Evolutionary conservation across 2,329 filamentous ascomycete species (phyloP).

Genomic region (Colletotrichum sp.): DNA sequence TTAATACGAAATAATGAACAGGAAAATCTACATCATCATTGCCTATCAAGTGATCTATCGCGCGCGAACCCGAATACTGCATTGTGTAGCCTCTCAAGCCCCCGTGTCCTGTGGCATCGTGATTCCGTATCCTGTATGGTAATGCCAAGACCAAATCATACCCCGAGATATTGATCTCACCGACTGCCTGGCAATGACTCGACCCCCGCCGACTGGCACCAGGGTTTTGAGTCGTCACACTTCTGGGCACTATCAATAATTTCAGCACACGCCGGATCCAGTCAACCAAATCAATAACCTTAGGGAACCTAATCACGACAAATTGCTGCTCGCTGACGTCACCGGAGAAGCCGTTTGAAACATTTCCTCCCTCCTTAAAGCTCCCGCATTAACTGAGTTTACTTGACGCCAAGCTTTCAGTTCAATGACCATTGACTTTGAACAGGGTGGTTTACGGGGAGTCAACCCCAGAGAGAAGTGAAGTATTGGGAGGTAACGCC

Average conservation of each 20-base stretch:
- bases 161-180: not conserved
- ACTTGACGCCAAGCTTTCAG: not conserved
- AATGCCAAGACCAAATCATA: not conserved
- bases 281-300: not conserved
- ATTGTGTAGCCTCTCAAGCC: not conserved
- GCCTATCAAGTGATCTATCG: not conserved
- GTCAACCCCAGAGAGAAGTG: not conserved
- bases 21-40: not conserved
- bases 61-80: not conserved
- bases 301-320: not conserved
- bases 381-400: not conserved
- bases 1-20: not conserved
- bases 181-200: not conserved
- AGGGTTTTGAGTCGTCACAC: not conserved
- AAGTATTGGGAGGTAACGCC: not conserved
- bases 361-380: not conserved
- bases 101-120: not conserved
- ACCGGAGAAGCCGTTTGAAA: not conserved
- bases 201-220: not conserved
- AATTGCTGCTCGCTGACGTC: not conserved
- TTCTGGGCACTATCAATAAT: not conserved
- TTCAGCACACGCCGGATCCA: not conserved
- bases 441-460: not conserved
- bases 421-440: not conserved
- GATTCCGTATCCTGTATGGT: not conserved